A percentile compares a stretch with the other conserved stretches of the same genome.
Evolutionary conservation across 768 basidiomycete genomes (phyloP).

Genomic region (Nevesoporus exiguus): DNA sequence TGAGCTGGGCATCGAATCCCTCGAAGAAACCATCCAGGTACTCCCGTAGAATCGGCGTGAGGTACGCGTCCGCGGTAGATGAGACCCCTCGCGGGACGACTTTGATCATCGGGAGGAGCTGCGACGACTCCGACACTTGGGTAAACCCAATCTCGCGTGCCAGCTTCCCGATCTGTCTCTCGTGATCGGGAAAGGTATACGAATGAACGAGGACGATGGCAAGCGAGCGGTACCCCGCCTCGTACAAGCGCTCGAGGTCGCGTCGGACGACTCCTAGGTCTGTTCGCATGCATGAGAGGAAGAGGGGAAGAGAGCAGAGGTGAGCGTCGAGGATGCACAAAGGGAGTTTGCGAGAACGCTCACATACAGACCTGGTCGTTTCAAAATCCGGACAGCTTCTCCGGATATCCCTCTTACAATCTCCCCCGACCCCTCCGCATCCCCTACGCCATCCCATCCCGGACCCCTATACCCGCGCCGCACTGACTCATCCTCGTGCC

Average conservation of each 20-base stretch:
- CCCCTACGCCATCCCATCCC: conserved; percentile 67
- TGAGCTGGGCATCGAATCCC: conserved; percentile 77
- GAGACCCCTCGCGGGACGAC: conserved; percentile 92
- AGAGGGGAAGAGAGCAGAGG: too few species aligned
- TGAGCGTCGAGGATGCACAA: background rate
- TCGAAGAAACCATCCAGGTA: conserved; percentile 91
- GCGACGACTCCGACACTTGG: conserved; percentile 85
- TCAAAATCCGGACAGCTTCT: conserved; percentile 83
- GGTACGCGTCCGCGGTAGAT: conserved; percentile 91
- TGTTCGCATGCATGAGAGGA: conserved; percentile 20
- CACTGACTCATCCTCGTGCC: conserved; percentile 68
- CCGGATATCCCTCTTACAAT: conserved; percentile 82
- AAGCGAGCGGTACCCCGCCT: conserved; percentile 80
- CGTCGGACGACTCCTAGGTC: conserved; percentile 51
- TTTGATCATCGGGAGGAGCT: conserved; percentile 92
- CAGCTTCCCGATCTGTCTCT: conserved; percentile 63
- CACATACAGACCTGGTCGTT: conserved; percentile 52
- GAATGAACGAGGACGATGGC: conserved; percentile 91
- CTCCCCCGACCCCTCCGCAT: conserved; percentile 77
- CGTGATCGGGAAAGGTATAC: conserved; percentile 88
- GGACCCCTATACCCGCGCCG: conserved; percentile 67
- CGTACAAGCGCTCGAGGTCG: conserved; percentile 70
- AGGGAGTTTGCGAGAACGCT: background rate
- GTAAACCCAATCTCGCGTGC: conserved; percentile 83
- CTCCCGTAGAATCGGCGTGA: conserved; percentile 80